Evolutionary conservation across 257 asterid genomes (phyloP), one percentile per base, ranked within the genome.

Genomic region (Plantago ovata): DNA sequence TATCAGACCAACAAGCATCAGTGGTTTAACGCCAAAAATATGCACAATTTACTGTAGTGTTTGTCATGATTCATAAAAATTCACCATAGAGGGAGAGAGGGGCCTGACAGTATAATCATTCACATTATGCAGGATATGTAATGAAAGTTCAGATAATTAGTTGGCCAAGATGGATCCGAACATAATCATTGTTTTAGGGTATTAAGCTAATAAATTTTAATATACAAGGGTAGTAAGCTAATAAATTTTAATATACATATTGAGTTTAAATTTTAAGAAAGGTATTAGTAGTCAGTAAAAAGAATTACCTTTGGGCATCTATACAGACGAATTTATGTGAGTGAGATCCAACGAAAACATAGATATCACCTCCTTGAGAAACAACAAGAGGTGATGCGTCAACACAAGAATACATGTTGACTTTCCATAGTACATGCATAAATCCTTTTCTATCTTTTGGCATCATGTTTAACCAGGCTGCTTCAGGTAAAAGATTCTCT

Each of bases 341-440:
- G 75, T 92, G 98, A 67, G 96, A 82, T 68, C 98, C 98, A 56
- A 85, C 76, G 83, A 92, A 84, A 53, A 92, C 42, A 68, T 58
- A 81, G 23, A 72, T 53, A 57, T 75, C 66, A 53, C 73, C 75
- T 77, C 74, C 95, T 54, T 67, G 82, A 36, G 72, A 71, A 74
- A 92, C 83, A 72, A 88, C 60, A 53, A 92, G 86, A 55, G 98
- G 96, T 50, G 98, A 92, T 56, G 98, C 98, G 72, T 92, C 98
- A 65, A 92, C 90, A 74, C 98, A 92, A 67, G 98, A 85, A 48
- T 75, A 82, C 87, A 80, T 64, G 73, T 75, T 65, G 48, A 84
- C 77, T 81, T 84, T 83, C 98, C 96, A 92, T 23, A 53, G 60
- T 65, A 79, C 75, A 62, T 42, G 77, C 87, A 91, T 63, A 65